A percentile compares a stretch with the other conserved stretches of the same genome.
phyloP scores from a whole-genome alignment of 1,139 yeast genomes.

The Candida buenavistaensis region DNA sequence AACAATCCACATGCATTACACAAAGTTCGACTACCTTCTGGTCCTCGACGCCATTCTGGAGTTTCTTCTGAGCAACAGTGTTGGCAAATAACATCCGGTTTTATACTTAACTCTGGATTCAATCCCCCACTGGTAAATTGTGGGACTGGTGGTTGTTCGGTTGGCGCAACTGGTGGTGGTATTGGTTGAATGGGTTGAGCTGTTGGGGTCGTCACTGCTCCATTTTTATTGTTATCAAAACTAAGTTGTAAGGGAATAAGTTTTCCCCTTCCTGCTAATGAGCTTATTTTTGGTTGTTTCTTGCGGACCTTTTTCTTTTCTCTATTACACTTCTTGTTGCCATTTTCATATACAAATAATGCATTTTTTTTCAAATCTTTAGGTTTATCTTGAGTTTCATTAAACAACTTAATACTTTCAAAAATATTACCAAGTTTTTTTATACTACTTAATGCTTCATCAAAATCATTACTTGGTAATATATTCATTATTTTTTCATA shows the following conservation, averaged over 20 bases:
- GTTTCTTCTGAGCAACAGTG: constrained; percentile 35
- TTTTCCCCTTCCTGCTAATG: constrained; percentile 13
- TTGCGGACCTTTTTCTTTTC: constrained; percentile 9
- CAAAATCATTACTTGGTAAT: constrained; percentile 10
- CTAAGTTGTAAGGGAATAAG: constrained; percentile 15
- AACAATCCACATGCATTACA: constrained; percentile 51
- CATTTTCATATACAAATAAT: constrained; percentile 9
- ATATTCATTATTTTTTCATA: constrained; percentile 8
- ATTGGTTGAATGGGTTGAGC: not conserved
- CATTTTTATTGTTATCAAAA: constrained; percentile 2
- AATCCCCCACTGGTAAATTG: constrained; percentile 17
- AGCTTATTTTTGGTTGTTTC: constrained; percentile 5
- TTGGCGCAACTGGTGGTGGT: not conserved
- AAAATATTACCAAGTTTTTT: constrained; percentile 11
- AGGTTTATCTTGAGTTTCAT: constrained; percentile 4
- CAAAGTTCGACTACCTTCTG: constrained; percentile 42
- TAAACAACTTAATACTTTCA: constrained; percentile 9
- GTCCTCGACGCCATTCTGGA: constrained; percentile 51
- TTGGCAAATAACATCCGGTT: constrained; percentile 20
- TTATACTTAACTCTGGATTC: constrained; percentile 19
- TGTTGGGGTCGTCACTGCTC: constrained; percentile 1
- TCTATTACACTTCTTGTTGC: constrained; percentile 4
- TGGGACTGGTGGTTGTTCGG: constrained; percentile 6
- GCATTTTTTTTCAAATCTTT: constrained; percentile 4
- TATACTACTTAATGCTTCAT: constrained; percentile 11